phyloP scores from a whole-genome alignment of 2,329 filamentous ascomycete genomes.

The Colletotrichum phormii region DNA sequence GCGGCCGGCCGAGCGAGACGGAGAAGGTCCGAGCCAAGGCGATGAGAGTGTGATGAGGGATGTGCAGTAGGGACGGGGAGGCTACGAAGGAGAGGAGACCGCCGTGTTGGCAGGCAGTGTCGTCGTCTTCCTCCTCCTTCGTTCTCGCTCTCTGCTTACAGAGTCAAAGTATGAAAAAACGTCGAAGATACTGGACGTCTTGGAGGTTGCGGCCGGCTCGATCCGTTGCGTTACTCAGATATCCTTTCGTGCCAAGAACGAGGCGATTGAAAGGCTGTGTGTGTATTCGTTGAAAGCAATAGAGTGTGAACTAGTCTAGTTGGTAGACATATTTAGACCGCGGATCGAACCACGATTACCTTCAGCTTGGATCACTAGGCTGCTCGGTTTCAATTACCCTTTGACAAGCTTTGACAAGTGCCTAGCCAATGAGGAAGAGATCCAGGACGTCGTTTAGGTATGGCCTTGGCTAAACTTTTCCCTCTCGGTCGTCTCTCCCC shows the following conservation, averaged over 20 bases:
- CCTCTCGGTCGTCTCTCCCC: background rate
- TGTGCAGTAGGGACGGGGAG: background rate
- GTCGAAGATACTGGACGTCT: background rate
- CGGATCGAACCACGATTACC: conserved; percentile 9
- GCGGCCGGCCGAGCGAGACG: background rate
- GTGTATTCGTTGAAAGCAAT: background rate
- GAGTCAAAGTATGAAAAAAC: background rate
- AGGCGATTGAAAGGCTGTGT: background rate
- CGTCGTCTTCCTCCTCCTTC: background rate
- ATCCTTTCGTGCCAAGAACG: background rate
- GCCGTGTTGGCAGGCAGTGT: background rate
- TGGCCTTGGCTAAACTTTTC: conserved; percentile 10
- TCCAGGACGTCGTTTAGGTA: background rate
- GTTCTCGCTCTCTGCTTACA: background rate
- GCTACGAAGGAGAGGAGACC: background rate
- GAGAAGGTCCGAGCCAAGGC: background rate
- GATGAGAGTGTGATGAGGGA: background rate
- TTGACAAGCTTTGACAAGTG: background rate
- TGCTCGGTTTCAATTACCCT: background rate
- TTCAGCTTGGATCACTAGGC: background rate
- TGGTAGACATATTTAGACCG: background rate
- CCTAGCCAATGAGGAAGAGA: background rate
- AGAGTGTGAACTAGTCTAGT: background rate
- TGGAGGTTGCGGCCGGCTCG: background rate
- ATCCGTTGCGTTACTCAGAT: background rate